Evolutionary conservation across 306 rosid species (phyloP).

Genomic region (Lathyrus aphaca): DNA sequence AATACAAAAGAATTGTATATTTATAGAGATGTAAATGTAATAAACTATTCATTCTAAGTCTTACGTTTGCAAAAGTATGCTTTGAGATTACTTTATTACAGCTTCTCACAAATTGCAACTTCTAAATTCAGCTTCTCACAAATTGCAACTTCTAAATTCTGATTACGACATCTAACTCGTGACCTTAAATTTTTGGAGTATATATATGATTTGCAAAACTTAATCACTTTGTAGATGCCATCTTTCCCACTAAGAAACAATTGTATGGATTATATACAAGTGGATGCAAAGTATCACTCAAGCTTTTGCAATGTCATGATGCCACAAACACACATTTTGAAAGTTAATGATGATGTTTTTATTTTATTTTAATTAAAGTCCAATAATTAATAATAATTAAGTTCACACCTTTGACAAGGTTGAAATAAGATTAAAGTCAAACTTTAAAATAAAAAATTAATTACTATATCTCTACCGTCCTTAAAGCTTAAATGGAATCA

Average conservation of each 20-base stretch:
- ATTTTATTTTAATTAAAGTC: slow-evolving; percentile 36
- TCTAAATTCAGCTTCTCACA: too few species aligned
- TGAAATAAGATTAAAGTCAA: slow-evolving; percentile 33
- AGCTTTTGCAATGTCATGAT: slow-evolving; percentile 31
- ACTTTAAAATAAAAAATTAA: slow-evolving; percentile 17
- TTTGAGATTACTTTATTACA: too few species aligned
- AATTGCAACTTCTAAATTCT: too few species aligned
- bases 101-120: too few species aligned
- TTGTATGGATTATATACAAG: slow-evolving; percentile 1
- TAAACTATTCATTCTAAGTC: too few species aligned
- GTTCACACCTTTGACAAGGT: background rate
- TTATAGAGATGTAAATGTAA: too few species aligned
- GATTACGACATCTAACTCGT: background rate
- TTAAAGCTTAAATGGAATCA: slow-evolving; percentile 21
- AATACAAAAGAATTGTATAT: too few species aligned
- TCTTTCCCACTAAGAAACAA: slow-evolving; percentile 1
- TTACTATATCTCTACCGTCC: slow-evolving; percentile 39
- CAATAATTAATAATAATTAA: slow-evolving; percentile 29
- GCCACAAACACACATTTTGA: background rate
- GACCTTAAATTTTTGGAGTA: background rate
- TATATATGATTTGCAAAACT: background rate
- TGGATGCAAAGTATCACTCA: background rate
- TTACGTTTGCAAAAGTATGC: too few species aligned
- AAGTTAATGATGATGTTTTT: slow-evolving; percentile 13
- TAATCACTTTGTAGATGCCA: background rate